These are phyloP conservation scores for Postia placenta DNA, from an alignment of 768 basidiomycete species.

Conservation along the genomic window DNA sequence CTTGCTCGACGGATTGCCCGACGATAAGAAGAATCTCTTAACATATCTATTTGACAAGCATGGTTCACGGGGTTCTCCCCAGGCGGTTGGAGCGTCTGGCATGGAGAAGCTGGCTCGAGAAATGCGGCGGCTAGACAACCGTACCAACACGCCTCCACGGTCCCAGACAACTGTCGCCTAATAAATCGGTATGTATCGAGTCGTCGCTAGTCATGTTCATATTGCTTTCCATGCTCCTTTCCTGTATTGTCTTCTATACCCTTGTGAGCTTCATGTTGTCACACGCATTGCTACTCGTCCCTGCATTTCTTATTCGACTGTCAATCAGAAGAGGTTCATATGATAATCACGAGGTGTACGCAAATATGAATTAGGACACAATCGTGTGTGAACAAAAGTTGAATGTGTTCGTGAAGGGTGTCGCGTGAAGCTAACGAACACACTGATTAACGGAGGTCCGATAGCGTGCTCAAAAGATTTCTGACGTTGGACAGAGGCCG, in stretches of 20 bases:
- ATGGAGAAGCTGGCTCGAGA: slow-evolving; percentile 74
- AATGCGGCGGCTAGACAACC: slow-evolving; percentile 72
- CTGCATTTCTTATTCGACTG: background rate
- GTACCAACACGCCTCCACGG: slow-evolving; percentile 67
- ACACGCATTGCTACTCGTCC: background rate
- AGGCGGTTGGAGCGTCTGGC: slow-evolving; percentile 32
- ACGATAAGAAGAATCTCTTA: slow-evolving; percentile 85
- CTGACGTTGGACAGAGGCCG: too few relatives aligned
- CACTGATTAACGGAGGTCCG: too few relatives aligned
- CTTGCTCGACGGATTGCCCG: slow-evolving; percentile 75
- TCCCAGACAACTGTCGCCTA: slow-evolving; percentile 15
- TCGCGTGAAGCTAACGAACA: too few relatives aligned
- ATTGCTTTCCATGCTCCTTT: too few relatives aligned
- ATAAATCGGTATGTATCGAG: too few relatives aligned
- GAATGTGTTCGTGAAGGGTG: too few relatives aligned
- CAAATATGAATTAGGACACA: background rate
- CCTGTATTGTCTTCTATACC: too few relatives aligned
- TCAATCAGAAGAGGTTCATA: background rate
- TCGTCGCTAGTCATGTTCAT: too few relatives aligned
- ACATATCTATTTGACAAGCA: slow-evolving; percentile 90
- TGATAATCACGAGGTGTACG: background rate
- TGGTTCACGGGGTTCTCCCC: slow-evolving; percentile 49
- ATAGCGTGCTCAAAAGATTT: too few relatives aligned
- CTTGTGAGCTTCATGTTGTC: background rate
- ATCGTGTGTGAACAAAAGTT: background rate